Evolutionary conservation across 2,329 filamentous ascomycete genomes (phyloP).

Genomic region (Cryphonectria carpinicola): DNA sequence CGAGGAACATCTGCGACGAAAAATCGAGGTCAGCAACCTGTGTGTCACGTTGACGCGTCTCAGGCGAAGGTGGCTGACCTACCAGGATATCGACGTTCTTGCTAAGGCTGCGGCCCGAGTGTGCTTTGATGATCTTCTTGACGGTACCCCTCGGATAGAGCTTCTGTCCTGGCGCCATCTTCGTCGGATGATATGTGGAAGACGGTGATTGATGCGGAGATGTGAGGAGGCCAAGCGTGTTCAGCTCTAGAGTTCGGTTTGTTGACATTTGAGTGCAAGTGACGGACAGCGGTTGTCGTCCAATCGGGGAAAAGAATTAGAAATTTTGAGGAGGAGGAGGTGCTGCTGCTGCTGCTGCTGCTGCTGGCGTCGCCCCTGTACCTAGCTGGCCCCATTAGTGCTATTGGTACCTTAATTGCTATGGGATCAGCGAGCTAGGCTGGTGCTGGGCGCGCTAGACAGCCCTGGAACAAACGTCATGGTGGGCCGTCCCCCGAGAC

Average conservation of each 20-base stretch:
- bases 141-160: slow-evolving; percentile 83
- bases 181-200: not conserved
- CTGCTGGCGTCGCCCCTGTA: not conserved
- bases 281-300: not conserved
- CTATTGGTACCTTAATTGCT: not conserved
- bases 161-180: slow-evolving; percentile 69
- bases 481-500: not conserved
- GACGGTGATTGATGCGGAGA: not conserved
- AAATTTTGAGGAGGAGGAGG: not conserved
- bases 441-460: slow-evolving; percentile 10
- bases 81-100: slow-evolving; percentile 88
- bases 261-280: slow-evolving; percentile 17
- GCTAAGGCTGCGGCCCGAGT: slow-evolving; percentile 77
- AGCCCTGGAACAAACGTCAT: slow-evolving; percentile 16
- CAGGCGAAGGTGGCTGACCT: slow-evolving; percentile 35
- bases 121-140: slow-evolving; percentile 88
- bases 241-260: slow-evolving; percentile 1
- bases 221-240: not conserved
- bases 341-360: too few species aligned
- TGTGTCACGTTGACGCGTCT: slow-evolving; percentile 31
- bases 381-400: not conserved
- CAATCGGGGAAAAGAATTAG: slow-evolving; percentile 22
- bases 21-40: slow-evolving; percentile 35
- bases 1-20: slow-evolving; percentile 71
- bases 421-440: not conserved